Base-by-base conservation (phyloP, 2,329 filamentous ascomycete genomes). In the Emmonsiellopsis sp. region DNA sequence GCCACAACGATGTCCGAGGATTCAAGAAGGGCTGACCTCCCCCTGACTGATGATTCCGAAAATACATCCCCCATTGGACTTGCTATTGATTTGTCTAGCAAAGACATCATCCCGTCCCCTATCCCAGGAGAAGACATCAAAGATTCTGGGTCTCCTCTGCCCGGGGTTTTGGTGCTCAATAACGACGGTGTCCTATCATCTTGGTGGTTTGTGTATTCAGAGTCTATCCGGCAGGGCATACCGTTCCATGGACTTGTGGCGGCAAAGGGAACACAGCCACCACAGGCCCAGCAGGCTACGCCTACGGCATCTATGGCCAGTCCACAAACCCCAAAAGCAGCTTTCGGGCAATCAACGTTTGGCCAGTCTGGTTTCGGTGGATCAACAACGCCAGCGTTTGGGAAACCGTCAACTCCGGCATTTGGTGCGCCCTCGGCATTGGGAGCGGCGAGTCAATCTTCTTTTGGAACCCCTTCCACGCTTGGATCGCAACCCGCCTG, bases 171-270 rank as follows among this genome's bases (percentile, higher is more conserved):
- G 78, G 79, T 89, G 32, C 75, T 98, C 13, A 97, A 94, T 56
- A 85, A 95, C 59, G 89, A 96, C 63, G 93, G 93, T 58, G 73
- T 95, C 8, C 75, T 98, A 13, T 83, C 82, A 45, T 80, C 84
- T 10, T 98, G 92, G 90, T 96, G 92, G 89, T 73, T 97, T 43
- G 80, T 97, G 16, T 96, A 96, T 71, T 82, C 86, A 37, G 89
- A 94, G 42, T 90, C 92, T 1, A 84, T 98, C 57, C 82, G 85
- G 55, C 76, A 85, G 61, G 84, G 84, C 3, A 82, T 81, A 6
- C 80, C 82, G 0, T 97, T 90, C 67, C 80, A 85, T 41, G 87
- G 86, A 4, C 75, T 96, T 58, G 73, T 76, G 54, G 69, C 70
- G n/a, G 61, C 59, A 45, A 46, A 44, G 47, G 38, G 51, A 44